phyloP scores from a whole-genome alignment of 257 asterid species.

The Penstemon newberryi region DNA sequence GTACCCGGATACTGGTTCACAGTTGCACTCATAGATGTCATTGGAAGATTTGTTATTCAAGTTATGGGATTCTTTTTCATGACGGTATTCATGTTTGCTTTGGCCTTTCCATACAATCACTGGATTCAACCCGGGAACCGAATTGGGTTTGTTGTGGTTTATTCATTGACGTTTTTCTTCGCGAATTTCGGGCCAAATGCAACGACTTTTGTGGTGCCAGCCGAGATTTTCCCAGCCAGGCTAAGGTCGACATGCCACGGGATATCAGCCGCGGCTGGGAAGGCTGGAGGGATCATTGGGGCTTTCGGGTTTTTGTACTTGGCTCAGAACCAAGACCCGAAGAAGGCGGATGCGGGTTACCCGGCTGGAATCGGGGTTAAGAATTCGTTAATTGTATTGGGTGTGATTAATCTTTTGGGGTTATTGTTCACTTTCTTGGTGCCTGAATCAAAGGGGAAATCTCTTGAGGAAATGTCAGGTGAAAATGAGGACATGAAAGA shows the following conservation, averaged over 20 bases:
- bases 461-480: conserved; percentile 40
- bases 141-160: conserved; percentile 37
- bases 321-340: conserved; percentile 33
- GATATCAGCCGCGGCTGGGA: conserved; percentile 41
- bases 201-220: conserved; percentile 41
- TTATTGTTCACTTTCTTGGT: conserved; percentile 35
- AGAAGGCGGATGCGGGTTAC: conserved; percentile 36
- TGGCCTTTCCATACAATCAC: conserved; percentile 40
- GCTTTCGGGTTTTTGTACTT: conserved; percentile 41
- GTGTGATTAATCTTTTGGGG: conserved; percentile 31
- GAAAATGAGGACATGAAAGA: conserved; percentile 26
- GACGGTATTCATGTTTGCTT: conserved; percentile 40
- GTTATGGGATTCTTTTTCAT: conserved; percentile 38
- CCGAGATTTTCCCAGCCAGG: conserved; percentile 42
- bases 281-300: conserved; percentile 39
- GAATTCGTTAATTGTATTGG: conserved; percentile 35
- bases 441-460: conserved; percentile 39
- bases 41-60: conserved; percentile 37
- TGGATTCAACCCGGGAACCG: conserved; percentile 39
- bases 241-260: conserved; percentile 43
- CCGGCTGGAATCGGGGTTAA: conserved; percentile 43
- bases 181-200: conserved; percentile 45
- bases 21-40: conserved; percentile 30
- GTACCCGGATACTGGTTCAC: conserved; percentile 54
- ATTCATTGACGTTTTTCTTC: conserved; percentile 38